Evolutionary conservation across 2,329 filamentous ascomycete species (phyloP), one percentile per base, ranked within the genome.

Genomic region (Pestalotiopsis sp.): DNA sequence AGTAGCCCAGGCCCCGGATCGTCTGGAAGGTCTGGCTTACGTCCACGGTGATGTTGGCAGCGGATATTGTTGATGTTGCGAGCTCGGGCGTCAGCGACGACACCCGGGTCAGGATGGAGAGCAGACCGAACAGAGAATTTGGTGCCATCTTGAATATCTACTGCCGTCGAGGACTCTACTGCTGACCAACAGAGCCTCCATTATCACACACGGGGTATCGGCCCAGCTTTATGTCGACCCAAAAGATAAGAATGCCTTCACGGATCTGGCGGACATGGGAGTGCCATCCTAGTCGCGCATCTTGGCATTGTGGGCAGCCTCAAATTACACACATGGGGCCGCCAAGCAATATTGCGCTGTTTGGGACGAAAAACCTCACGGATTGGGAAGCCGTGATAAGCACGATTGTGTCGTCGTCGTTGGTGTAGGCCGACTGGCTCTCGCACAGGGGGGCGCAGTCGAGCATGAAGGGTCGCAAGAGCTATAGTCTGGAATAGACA

Each of bases 1-100:
- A 77, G 70, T 80, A 79, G 3, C 80, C 81, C 66, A 81, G 81
- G 22, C 81, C 81, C 69, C 82, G 79, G 26, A 81, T 81, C 1
- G 73, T 78, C 71, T 82, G 81, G 69, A 78, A 79, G 64, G 74
- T 77, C 30, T 67, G 60, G 61, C 48, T 62, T 3, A 68, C 40
- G 10, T 66, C 64, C 55, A 70, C 38, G 6, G 40, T 66, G 40
- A 69, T 66, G 2, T 63, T 38, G 24, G 26, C n/a, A 14, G 35
- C 26, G 10, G 58, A 61, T 11, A 35, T 38, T 24, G 26, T 9
- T 11, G 10, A 58, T 35, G 57, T 26, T 26, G 55, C 1, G 13
- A 22, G 24, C 22, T n/a, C 58, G 13, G 14, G 2, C 30, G 58
- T 35, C 58, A 61, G 17, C 26, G 26, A n/a, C 6, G 17, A 20